Base-by-base conservation (phyloP, 2,329 filamentous ascomycete species). In the Chaetomium sp. region DNA sequence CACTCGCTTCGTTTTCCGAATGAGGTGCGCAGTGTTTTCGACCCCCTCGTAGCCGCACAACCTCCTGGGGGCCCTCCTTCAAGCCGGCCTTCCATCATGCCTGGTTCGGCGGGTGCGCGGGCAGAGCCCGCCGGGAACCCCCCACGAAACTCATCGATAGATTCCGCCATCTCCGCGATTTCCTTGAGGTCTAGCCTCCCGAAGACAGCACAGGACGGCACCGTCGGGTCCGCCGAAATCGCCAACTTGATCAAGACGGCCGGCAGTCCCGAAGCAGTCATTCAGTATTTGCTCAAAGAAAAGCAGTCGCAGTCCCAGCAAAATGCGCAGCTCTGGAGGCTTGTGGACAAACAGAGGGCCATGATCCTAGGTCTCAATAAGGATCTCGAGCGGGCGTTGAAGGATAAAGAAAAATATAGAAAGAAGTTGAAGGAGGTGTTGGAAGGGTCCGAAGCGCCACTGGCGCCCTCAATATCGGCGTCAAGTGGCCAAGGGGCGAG, bases 331-430 rank as follows among this genome's bases (percentile, higher is more conserved):
- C 80, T 99, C 72, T 99, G 95, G 95, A 89, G 93, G 58, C 80
- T 99, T 55, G 93, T 99, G 57, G 94, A 98, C 76, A 98, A 99
- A 80, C 95, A 99, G 77, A 85, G 94, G 67, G 88, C 92, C 19
- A 93, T 99, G 88, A 93, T 99, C 62, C 78, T 97, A 23, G 94
- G 93, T 8, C 82, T 99, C 68, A 97, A 98, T 74, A 96, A 95
- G 76, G 95, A 99, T 75, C 81, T 99, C 13, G 94, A 98, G 77
- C 87, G 91, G 60, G 88, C 93, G 1, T 78, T 97, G 69, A 96
- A 96, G 75, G 95, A 98, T 71, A 97, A 97, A 78, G 94, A 98
- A 70, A 90, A 90, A 71, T 98, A 98, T 75, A 88, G 91, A 72
- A 93, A 90, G 76, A 97, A 95, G 77, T 76, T 96, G 51, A 97